phyloP scores from a whole-genome alignment of 768 basidiomycete genomes.

The Grammothele lineata region DNA sequence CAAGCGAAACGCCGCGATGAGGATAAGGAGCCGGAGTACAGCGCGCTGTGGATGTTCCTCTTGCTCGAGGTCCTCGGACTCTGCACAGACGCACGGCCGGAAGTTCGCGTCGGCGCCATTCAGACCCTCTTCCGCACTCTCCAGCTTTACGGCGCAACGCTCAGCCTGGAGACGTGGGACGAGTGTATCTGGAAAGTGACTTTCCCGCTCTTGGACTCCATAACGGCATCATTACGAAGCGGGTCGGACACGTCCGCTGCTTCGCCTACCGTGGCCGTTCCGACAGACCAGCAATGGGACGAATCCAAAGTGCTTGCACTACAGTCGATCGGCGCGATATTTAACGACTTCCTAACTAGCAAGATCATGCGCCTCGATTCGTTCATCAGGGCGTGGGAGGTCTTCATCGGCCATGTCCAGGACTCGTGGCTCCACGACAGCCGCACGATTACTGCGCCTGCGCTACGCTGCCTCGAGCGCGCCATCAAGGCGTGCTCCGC shows the following conservation, averaged over 20 bases:
- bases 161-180: slow-evolving; percentile 83
- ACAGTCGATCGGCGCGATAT: slow-evolving; percentile 78
- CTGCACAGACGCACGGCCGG: slow-evolving; percentile 76
- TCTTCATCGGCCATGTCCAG: slow-evolving; percentile 69
- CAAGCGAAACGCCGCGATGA: slow-evolving; percentile 72
- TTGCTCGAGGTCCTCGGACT: slow-evolving; percentile 79
- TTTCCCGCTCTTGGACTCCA: slow-evolving; percentile 77
- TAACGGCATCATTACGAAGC: slow-evolving; percentile 50
- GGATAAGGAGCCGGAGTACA: slow-evolving; percentile 67
- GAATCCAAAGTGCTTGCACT: slow-evolving; percentile 86
- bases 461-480: slow-evolving; percentile 78
- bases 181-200: slow-evolving; percentile 89
- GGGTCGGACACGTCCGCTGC: slow-evolving; percentile 11
- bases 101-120: slow-evolving; percentile 91
- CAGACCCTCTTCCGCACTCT: slow-evolving; percentile 93
- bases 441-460: slow-evolving; percentile 73
- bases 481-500: slow-evolving; percentile 57
- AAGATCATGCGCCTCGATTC: slow-evolving; percentile 72
- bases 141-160: slow-evolving; percentile 86
- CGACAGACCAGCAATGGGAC: slow-evolving; percentile 60
- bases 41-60: slow-evolving; percentile 91
- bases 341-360: slow-evolving; percentile 70
- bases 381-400: slow-evolving; percentile 69
- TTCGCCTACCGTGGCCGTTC: slow-evolving; percentile 11
- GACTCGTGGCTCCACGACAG: slow-evolving; percentile 62